phyloP scores from a whole-genome alignment of 257 asterid genomes.

The Craterostigma plantagineum region DNA sequence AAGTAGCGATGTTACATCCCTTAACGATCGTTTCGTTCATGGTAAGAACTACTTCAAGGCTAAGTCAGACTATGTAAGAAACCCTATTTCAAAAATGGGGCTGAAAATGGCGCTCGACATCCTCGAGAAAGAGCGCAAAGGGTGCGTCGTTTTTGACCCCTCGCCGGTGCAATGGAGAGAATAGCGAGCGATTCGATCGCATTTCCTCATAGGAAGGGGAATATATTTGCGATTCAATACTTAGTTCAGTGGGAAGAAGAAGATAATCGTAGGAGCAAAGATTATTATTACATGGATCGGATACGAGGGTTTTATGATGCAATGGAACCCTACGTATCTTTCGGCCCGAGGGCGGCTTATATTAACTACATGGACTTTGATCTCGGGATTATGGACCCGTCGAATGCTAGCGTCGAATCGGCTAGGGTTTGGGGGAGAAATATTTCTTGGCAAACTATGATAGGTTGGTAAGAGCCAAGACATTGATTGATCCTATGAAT shows the following conservation, averaged over 20 bases:
- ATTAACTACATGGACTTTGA: conserved; percentile 62
- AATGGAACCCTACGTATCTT: conserved; percentile 40
- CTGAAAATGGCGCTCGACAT: conserved; percentile 12
- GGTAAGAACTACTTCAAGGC: conserved; percentile 46
- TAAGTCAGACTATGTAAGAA: conserved; percentile 47
- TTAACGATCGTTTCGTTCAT: conserved; percentile 25
- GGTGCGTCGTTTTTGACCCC: conserved; percentile 49
- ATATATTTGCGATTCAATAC: conserved; percentile 45
- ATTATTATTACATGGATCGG: conserved; percentile 30
- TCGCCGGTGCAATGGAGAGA: conserved; percentile 48
- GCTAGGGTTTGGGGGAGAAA: conserved; percentile 54
- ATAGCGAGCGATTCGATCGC: conserved; percentile 35
- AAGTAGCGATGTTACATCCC: conserved; percentile 12
- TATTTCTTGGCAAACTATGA: conserved; percentile 58
- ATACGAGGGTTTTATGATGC: conserved; percentile 31
- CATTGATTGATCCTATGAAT: conserved; percentile 39
- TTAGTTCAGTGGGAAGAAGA: conserved; percentile 35
- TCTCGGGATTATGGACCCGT: conserved; percentile 30
- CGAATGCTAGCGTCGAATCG: conserved; percentile 24
- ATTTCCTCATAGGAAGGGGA: conserved; percentile 68
- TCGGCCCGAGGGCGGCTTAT: conserved; percentile 47
- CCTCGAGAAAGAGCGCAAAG: conserved; percentile 39
- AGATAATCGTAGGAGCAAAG: conserved; percentile 11
- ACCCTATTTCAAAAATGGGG: conserved; percentile 19
- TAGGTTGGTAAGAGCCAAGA: conserved; percentile 44